phyloP scores from a whole-genome alignment of 2,329 filamentous ascomycete species.

The Helicocarpus griseus region DNA sequence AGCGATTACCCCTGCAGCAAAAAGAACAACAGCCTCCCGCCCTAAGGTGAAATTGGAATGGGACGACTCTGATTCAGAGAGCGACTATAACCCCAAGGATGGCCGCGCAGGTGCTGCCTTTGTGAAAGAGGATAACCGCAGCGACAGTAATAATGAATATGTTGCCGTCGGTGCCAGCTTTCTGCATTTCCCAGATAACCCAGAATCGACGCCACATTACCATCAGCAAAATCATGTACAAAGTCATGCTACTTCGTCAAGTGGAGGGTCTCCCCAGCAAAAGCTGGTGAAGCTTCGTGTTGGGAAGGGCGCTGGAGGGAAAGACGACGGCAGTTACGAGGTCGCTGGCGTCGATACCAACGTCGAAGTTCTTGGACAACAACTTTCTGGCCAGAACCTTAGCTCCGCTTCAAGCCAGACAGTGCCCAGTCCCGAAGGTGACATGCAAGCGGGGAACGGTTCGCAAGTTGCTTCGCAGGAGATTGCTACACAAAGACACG shows the following conservation, averaged over 20 bases:
- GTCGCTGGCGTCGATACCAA: background rate
- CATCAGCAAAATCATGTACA: too few species aligned
- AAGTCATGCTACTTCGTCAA: background rate
- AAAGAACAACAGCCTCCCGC: background rate
- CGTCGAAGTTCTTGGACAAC: background rate
- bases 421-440: background rate
- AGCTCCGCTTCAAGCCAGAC: background rate
- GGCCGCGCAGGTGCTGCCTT: background rate
- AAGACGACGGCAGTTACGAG: background rate
- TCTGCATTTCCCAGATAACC: constrained; percentile 1
- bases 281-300: constrained; percentile 3
- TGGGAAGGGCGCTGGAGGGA: background rate
- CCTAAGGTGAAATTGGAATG: background rate
- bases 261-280: background rate
- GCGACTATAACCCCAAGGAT: background rate
- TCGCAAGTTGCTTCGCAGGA: too few species aligned
- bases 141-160: background rate
- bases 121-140: background rate
- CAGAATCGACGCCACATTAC: background rate
- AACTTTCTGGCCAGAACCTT: background rate
- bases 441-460: background rate
- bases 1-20: background rate
- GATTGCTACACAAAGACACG: background rate
- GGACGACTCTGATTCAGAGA: background rate
- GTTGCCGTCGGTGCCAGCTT: constrained; percentile 5